phyloP scores from a whole-genome alignment of 345 rosid genomes.

The Melaleuca alternifolia region DNA sequence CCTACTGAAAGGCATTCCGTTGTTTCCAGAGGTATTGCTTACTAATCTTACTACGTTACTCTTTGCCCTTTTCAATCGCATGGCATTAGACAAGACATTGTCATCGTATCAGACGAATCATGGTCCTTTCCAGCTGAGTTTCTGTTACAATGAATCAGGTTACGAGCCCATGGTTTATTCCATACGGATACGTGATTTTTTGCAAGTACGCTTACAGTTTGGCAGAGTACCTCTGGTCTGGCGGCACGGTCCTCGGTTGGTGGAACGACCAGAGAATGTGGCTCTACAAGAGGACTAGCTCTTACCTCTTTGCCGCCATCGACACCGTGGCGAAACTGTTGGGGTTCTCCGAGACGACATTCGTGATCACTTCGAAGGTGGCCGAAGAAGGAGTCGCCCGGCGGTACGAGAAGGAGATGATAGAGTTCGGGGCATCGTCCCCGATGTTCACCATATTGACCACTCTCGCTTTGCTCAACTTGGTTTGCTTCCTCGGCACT shows the following conservation, averaged over 20 bases:
- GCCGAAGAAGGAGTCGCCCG: slow-evolving; percentile 38
- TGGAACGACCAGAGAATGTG: slow-evolving; percentile 70
- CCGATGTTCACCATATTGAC: slow-evolving; percentile 49
- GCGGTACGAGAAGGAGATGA: slow-evolving; percentile 43
- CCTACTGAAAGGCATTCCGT: slow-evolving; percentile 45
- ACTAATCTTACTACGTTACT: neutral
- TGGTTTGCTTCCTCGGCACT: slow-evolving; percentile 24
- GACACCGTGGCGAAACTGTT: slow-evolving; percentile 29
- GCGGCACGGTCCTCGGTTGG: slow-evolving; percentile 63
- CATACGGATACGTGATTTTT: slow-evolving; percentile 37
- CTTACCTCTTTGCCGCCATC: slow-evolving; percentile 50
- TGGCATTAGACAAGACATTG: neutral
- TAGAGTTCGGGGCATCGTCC: slow-evolving; percentile 72
- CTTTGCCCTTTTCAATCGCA: neutral
- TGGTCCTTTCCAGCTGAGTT: neutral
- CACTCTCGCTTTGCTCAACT: slow-evolving; percentile 49
- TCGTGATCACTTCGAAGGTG: slow-evolving; percentile 58
- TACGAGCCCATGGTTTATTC: slow-evolving; percentile 50
- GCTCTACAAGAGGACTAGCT: slow-evolving; percentile 64
- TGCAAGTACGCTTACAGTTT: slow-evolving; percentile 23
- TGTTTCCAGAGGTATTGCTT: slow-evolving; percentile 55
- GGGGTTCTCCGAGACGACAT: slow-evolving; percentile 39
- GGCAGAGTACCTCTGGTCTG: slow-evolving; percentile 39
- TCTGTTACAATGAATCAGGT: slow-evolving; percentile 14
- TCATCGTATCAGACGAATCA: neutral